These are phyloP conservation scores for Syzygium grande DNA, from an alignment of 345 rosid genomes.

Conservation along the genomic window DNA sequence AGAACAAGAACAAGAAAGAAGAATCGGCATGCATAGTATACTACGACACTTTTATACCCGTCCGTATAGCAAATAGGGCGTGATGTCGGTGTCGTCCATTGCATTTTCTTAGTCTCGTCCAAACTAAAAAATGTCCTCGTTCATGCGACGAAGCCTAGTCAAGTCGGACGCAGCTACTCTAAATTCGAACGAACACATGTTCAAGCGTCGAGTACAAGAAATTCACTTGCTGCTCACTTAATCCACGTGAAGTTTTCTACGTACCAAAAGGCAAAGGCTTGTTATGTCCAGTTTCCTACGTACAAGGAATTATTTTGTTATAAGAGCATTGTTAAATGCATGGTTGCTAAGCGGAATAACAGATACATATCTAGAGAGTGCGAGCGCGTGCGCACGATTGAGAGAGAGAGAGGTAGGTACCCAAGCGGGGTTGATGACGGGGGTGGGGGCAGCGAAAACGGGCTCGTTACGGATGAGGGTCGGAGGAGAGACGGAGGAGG, in stretches of 20 bases:
- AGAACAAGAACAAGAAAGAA: neutral
- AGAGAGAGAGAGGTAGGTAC: neutral
- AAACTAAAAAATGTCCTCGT: neutral
- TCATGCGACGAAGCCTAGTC: neutral
- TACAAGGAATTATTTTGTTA: neutral
- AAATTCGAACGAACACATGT: neutral
- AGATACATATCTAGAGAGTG: neutral
- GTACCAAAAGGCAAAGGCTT: neutral
- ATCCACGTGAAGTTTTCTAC: neutral
- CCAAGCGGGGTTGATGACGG: conserved; percentile 44
- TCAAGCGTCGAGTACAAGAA: neutral
- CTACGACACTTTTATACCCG: neutral
- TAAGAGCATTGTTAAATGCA: neutral
- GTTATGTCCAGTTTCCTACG: neutral
- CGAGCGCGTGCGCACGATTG: neutral
- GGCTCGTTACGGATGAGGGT: conserved; percentile 70
- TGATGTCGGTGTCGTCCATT: neutral
- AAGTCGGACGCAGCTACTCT: neutral
- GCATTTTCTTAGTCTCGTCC: neutral
- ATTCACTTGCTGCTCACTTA: neutral
- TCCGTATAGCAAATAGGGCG: neutral
- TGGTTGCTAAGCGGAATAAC: neutral
- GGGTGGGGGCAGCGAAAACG: conserved; percentile 66
- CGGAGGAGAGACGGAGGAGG: conserved; percentile 31
- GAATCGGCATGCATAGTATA: neutral